Conservation (phyloP, 306 rosid species). For the Glycine soja region DNA sequence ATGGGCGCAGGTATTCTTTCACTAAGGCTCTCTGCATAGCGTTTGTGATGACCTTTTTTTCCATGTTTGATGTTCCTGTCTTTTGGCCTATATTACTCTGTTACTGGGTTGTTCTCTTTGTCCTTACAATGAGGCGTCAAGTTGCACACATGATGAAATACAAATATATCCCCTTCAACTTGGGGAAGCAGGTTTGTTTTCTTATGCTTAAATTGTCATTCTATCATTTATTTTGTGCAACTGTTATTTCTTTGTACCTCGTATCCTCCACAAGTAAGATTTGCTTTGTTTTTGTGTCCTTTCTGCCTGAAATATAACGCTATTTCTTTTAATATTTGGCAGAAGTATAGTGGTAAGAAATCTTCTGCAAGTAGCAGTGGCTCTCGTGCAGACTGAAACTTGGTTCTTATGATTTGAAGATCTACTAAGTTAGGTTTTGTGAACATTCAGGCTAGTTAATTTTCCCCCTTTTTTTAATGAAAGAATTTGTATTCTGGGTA, state of each 20-base stretch:
- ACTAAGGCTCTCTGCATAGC: slow-evolving; percentile 86
- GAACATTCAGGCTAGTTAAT: slow-evolving; percentile 55
- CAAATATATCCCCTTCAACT: slow-evolving; percentile 79
- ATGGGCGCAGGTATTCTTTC: slow-evolving; percentile 77
- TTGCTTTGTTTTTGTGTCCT: not conserved
- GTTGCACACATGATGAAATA: slow-evolving; percentile 93
- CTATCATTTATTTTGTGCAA: not conserved
- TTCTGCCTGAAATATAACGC: not conserved
- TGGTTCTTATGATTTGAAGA: slow-evolving; percentile 33
- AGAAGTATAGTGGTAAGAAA: slow-evolving; percentile 62
- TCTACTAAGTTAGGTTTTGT: slow-evolving; percentile 49
- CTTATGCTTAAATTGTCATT: slow-evolving; percentile 13
- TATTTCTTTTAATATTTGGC: slow-evolving; percentile 34
- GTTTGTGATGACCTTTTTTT: slow-evolving; percentile 89
- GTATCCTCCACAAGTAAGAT: not conserved
- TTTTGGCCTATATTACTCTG: slow-evolving; percentile 93
- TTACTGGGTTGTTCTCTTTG: slow-evolving; percentile 89
- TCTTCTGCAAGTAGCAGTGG: slow-evolving; percentile 57
- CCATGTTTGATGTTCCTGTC: slow-evolving; percentile 89
- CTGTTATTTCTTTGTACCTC: not conserved
- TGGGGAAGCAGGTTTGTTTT: slow-evolving; percentile 81
- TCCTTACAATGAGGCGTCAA: slow-evolving; percentile 94
- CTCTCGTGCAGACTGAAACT: slow-evolving; percentile 56
- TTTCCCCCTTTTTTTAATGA: slow-evolving; percentile 2
- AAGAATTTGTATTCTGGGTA: slow-evolving; percentile 42